phyloP scores from a whole-genome alignment of 1,284 basidiomycete species.

The Peniophora sp. region DNA sequence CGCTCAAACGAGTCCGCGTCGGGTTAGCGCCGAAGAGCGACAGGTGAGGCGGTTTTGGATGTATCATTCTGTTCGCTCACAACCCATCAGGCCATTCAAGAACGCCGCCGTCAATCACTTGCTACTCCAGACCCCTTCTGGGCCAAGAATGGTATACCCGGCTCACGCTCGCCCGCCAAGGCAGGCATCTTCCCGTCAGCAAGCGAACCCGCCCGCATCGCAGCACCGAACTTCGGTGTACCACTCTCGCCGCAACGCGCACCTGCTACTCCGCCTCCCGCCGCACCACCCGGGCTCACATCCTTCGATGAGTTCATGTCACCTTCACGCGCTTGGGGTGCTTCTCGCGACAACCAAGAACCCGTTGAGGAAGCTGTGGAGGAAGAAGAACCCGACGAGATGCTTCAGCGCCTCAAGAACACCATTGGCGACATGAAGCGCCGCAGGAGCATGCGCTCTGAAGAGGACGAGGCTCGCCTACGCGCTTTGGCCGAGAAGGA shows the following conservation, averaged over 20 bases:
- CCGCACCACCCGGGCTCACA: neutral
- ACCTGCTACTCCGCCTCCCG: neutral
- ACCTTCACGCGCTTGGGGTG: slow-evolving; percentile 11
- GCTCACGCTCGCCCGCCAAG: slow-evolving; percentile 19
- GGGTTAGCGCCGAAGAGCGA: slow-evolving; percentile 38
- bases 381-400: slow-evolving; percentile 38
- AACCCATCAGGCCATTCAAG: slow-evolving; percentile 42
- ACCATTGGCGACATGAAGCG: slow-evolving; percentile 55
- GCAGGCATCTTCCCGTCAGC: slow-evolving; percentile 5
- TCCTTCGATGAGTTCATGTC: slow-evolving; percentile 7
- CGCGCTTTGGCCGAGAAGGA: slow-evolving; percentile 6
- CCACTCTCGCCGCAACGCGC: neutral
- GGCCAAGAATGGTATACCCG: slow-evolving; percentile 39
- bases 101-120: slow-evolving; percentile 48
- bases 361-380: slow-evolving; percentile 12
- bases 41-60: slow-evolving; percentile 24
- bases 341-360: slow-evolving; percentile 9
- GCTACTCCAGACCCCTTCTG: slow-evolving; percentile 44
- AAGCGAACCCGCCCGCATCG: neutral
- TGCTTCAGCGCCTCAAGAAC: slow-evolving; percentile 54
- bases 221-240: slow-evolving; percentile 1
- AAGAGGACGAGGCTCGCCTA: slow-evolving; percentile 12
- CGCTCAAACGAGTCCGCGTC: slow-evolving; percentile 5
- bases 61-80: neutral
- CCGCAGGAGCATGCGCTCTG: slow-evolving; percentile 32